A percentile compares a stretch with the other conserved stretches of the same genome.
phyloP scores from a whole-genome alignment of 1,139 yeast genomes.

The Saccharomyces pastorianus region DNA sequence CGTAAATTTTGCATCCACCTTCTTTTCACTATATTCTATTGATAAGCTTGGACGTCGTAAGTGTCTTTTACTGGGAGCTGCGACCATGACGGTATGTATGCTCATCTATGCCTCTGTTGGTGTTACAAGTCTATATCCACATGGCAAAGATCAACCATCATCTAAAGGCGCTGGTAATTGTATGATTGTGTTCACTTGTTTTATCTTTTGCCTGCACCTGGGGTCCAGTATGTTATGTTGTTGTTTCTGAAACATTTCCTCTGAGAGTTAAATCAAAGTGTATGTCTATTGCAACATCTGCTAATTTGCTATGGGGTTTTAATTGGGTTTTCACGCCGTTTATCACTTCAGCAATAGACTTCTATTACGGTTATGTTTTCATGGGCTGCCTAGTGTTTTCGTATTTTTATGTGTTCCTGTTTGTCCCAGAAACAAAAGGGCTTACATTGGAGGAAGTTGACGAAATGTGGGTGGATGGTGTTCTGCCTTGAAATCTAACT shows the following conservation, averaged over 20 bases:
- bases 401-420: slow-evolving; percentile 22
- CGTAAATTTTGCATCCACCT: slow-evolving; percentile 63
- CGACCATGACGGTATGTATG: background rate
- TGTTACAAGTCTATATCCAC: background rate
- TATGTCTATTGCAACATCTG: background rate
- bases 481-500: slow-evolving; percentile 39
- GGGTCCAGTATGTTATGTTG: slow-evolving; percentile 74
- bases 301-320: background rate
- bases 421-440: slow-evolving; percentile 63
- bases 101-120: background rate
- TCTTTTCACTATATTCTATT: slow-evolving; percentile 51
- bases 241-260: slow-evolving; percentile 30
- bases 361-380: slow-evolving; percentile 60
- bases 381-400: slow-evolving; percentile 36
- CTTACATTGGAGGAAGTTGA: slow-evolving; percentile 64
- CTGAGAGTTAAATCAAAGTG: background rate
- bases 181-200: slow-evolving; percentile 47
- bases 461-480: slow-evolving; percentile 41
- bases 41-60: slow-evolving; percentile 58
- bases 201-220: slow-evolving; percentile 73
- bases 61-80: slow-evolving; percentile 41
- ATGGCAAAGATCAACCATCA: background rate
- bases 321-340: slow-evolving; percentile 68
- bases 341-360: slow-evolving; percentile 39
- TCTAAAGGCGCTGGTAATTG: background rate